Evolutionary conservation across 805 yeast genomes (phyloP).

Genomic region (Kuraishia hungarica): DNA sequence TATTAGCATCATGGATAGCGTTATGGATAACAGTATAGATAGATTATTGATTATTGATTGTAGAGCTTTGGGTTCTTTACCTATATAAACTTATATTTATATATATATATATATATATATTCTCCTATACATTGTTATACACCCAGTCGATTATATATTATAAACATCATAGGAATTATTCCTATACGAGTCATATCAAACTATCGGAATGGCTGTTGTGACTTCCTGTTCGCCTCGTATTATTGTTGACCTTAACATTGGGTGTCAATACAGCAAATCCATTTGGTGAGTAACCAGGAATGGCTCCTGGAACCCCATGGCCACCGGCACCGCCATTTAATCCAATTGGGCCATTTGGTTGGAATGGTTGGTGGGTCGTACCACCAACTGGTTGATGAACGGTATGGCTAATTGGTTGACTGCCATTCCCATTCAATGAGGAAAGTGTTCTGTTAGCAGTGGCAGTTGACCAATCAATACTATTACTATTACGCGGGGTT

Average conservation of each 20-base stretch:
- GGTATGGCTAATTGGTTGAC: slow-evolving; percentile 1
- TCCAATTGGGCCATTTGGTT: background rate
- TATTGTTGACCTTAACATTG: background rate
- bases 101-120: background rate
- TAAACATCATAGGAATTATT: background rate
- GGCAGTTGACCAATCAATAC: slow-evolving; percentile 1
- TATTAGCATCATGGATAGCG: too few relatives aligned
- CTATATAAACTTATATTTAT: background rate
- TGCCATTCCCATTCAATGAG: background rate
- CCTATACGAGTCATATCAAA: too few relatives aligned
- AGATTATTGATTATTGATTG: too few relatives aligned
- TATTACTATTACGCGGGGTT: background rate
- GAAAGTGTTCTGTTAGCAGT: background rate
- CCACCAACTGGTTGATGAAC: background rate
- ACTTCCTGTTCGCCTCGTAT: background rate
- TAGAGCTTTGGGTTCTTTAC: too few relatives aligned
- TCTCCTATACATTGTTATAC: too few relatives aligned
- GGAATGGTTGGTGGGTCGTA: background rate
- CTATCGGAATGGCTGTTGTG: slow-evolving; percentile 2
- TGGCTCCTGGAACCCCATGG: background rate
- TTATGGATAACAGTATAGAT: too few relatives aligned
- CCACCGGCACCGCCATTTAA: too few relatives aligned
- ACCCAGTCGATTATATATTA: too few relatives aligned
- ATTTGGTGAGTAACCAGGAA: background rate
- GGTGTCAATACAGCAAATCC: background rate